Evolutionary conservation across 2,329 filamentous ascomycete genomes (phyloP).

Genomic region (Monilinia fructigena): DNA sequence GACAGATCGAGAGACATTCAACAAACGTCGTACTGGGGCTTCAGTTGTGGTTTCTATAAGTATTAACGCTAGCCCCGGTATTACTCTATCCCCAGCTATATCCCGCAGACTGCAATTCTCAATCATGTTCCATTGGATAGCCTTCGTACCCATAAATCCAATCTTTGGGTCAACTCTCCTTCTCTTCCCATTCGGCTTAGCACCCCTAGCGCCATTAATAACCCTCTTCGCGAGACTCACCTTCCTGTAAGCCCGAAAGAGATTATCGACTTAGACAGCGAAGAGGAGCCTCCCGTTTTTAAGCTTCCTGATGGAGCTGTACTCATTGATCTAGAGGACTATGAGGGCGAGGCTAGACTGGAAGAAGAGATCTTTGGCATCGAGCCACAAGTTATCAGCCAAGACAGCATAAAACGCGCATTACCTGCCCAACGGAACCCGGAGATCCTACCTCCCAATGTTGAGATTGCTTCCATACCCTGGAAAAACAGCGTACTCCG

Average conservation of each 20-base stretch:
- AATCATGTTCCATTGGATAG: not conserved
- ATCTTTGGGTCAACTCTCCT: not conserved
- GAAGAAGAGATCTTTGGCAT: not conserved
- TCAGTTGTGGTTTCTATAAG: not conserved
- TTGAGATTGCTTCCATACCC: constrained; percentile 40
- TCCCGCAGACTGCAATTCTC: not conserved
- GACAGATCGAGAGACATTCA: not conserved
- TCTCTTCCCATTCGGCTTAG: not conserved
- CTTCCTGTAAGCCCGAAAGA: not conserved
- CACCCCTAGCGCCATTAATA: not conserved
- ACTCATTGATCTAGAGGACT: constrained; percentile 15
- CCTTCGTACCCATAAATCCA: not conserved
- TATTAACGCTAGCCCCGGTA: not conserved
- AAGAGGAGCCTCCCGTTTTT: not conserved
- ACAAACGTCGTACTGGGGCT: not conserved
- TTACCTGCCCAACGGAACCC: constrained; percentile 31
- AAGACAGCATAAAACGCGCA: not conserved
- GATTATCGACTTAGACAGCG: not conserved
- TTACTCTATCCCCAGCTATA: not conserved
- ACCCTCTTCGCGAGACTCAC: not conserved
- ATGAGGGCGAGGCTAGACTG: not conserved
- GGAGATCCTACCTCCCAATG: constrained; percentile 29
- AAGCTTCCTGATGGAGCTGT: not conserved
- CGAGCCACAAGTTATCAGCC: not conserved
- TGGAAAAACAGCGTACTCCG: constrained; percentile 30